phyloP scores from a whole-genome alignment of 345 rosid genomes.

The Passiflora organensis region DNA sequence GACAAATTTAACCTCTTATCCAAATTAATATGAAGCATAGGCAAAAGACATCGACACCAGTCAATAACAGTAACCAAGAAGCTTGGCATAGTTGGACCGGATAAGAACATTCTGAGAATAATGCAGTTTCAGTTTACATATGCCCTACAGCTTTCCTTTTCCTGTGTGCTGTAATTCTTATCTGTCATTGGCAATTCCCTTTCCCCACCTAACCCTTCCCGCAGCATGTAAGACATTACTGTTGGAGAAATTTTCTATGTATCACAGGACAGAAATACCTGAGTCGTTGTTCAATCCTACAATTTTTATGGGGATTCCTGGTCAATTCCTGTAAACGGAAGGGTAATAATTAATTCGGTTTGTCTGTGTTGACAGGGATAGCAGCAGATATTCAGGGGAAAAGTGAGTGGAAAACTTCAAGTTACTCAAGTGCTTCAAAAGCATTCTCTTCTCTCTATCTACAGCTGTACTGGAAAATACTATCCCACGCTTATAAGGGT shows the following conservation, averaged over 20 bases:
- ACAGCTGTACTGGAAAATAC: constrained; percentile 15
- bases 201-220: constrained; percentile 28
- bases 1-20: too few species aligned
- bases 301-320: too few species aligned
- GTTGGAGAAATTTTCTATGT: too few species aligned
- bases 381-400: constrained; percentile 10
- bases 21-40: not conserved
- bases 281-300: constrained; percentile 22
- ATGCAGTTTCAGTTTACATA: not conserved
- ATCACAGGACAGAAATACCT: too few species aligned
- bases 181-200: constrained; percentile 12
- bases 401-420: constrained; percentile 16
- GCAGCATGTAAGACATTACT: constrained; percentile 15
- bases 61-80: constrained; percentile 6
- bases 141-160: constrained; percentile 19
- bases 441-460: not conserved
- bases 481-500: constrained; percentile 10
- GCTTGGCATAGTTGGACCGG: not conserved
- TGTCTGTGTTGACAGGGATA: constrained; percentile 11
- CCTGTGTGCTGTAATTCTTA: constrained; percentile 20
- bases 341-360: not conserved
- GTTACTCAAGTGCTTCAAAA: constrained; percentile 15
- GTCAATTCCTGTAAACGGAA: constrained; percentile 14
- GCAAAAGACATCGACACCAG: constrained; percentile 1
- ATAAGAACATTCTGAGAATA: too few species aligned